These are phyloP conservation scores for Xylariales sp. DNA, from an alignment of 2,329 filamentous ascomycete species.

Conservation along the genomic window DNA sequence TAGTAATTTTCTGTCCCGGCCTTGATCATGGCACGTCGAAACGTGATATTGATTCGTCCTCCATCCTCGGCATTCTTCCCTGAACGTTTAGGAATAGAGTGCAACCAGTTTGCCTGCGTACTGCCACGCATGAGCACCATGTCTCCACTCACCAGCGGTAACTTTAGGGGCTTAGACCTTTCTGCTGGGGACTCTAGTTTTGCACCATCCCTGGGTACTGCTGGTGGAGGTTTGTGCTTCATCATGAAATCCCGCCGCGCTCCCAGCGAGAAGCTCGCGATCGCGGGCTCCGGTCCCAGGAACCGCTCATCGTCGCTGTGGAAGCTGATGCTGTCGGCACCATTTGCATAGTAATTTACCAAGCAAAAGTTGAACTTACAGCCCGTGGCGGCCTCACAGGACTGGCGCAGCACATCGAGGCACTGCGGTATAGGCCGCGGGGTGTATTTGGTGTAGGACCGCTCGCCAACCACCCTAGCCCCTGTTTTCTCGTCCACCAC, in stretches of 20 bases:
- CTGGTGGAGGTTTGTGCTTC: conserved; percentile 65
- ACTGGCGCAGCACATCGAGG: conserved; percentile 56
- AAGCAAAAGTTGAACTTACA: conserved; percentile 73
- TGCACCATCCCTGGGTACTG: conserved; percentile 15
- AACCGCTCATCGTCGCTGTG: conserved; percentile 80
- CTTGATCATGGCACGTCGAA: conserved; percentile 65
- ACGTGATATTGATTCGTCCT: conserved; percentile 73
- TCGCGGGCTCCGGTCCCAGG: conserved; percentile 63
- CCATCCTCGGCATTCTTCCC: conserved; percentile 59
- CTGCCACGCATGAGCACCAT: conserved; percentile 74
- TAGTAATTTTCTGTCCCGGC: conserved; percentile 81
- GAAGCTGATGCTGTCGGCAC: conserved; percentile 72
- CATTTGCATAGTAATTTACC: conserved; percentile 79
- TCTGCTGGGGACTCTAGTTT: conserved; percentile 24
- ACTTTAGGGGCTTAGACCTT: conserved; percentile 37
- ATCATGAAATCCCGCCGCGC: conserved; percentile 71
- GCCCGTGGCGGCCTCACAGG: conserved; percentile 63
- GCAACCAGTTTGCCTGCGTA: conserved; percentile 75
- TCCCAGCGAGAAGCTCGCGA: conserved; percentile 72
- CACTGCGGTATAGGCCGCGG: conserved; percentile 70
- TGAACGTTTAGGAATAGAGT: conserved; percentile 72
- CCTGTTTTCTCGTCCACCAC: conserved; percentile 15
- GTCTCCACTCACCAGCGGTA: conserved; percentile 61
- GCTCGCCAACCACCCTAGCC: conserved; percentile 36
- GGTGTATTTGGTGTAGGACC: conserved; percentile 47